phyloP scores from a whole-genome alignment of 1,139 yeast genomes.

The Chernovozyma aurita region DNA sequence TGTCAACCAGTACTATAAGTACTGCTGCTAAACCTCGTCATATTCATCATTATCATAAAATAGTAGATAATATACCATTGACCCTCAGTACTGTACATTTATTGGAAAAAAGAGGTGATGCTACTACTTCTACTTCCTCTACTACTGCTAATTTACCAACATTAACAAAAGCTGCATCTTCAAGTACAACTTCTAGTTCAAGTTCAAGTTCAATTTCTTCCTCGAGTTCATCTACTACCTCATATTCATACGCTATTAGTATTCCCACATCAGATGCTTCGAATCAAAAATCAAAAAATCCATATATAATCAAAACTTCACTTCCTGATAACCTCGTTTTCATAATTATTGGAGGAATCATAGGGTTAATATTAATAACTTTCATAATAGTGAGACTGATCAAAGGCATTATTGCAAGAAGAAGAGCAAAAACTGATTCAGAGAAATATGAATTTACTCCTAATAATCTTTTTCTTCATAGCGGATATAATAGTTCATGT shows the following conservation, averaged over 20 bases:
- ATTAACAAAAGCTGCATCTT: not conserved
- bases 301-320: conserved; percentile 24
- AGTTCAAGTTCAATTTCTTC: conserved; percentile 1
- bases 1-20: not conserved
- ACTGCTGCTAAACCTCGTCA: not conserved
- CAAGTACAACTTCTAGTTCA: not conserved
- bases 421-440: conserved; percentile 34
- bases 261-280: conserved; percentile 10
- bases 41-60: not conserved
- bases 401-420: conserved; percentile 19
- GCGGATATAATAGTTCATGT: conserved; percentile 18
- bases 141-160: not conserved
- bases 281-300: conserved; percentile 17
- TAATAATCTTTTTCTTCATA: conserved; percentile 5
- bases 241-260: conserved; percentile 15
- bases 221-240: conserved; percentile 5
- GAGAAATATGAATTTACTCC: conserved; percentile 26
- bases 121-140: not conserved
- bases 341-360: conserved; percentile 36
- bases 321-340: conserved; percentile 39
- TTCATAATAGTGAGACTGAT: conserved; percentile 20
- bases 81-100: not conserved
- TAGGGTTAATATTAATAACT: conserved; percentile 22
- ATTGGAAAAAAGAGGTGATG: not conserved
- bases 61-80: not conserved